phyloP scores from a whole-genome alignment of 805 yeast species.

The Kluyveromyces siamensis region DNA sequence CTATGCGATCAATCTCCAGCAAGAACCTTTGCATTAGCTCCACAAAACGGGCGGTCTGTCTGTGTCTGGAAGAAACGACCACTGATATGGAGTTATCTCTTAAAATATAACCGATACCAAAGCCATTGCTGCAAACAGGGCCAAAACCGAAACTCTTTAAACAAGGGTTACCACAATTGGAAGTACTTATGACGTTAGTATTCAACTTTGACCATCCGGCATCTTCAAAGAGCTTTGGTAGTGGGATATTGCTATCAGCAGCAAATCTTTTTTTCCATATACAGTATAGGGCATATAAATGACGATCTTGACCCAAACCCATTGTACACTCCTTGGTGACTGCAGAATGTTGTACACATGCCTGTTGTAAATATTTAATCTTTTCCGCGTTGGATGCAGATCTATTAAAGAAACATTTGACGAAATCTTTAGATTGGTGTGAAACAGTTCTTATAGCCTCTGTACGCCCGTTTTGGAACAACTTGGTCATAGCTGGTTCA shows the following conservation, averaged over 20 bases:
- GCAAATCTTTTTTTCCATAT: slow-evolving; percentile 54
- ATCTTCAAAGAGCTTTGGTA: slow-evolving; percentile 77
- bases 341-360: slow-evolving; percentile 61
- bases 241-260: slow-evolving; percentile 21
- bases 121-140: slow-evolving; percentile 83
- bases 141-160: slow-evolving; percentile 84
- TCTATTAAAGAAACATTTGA: slow-evolving; percentile 73
- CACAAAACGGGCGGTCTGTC: slow-evolving; percentile 75
- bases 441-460: slow-evolving; percentile 87
- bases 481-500: slow-evolving; percentile 94
- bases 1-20: slow-evolving; percentile 43
- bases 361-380: slow-evolving; percentile 48
- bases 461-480: slow-evolving; percentile 81
- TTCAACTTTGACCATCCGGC: slow-evolving; percentile 82
- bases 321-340: slow-evolving; percentile 60
- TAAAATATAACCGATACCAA: slow-evolving; percentile 87
- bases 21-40: slow-evolving; percentile 56
- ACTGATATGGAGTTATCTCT: slow-evolving; percentile 70
- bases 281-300: slow-evolving; percentile 76
- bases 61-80: slow-evolving; percentile 77
- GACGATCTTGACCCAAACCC: slow-evolving; percentile 91
- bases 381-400: slow-evolving; percentile 48
- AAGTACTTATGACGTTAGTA: slow-evolving; percentile 70
- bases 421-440: slow-evolving; percentile 69
- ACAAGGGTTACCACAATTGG: slow-evolving; percentile 91